Base-by-base conservation (phyloP, 2,329 filamentous ascomycete genomes). In the Microsporum audouinii region DNA sequence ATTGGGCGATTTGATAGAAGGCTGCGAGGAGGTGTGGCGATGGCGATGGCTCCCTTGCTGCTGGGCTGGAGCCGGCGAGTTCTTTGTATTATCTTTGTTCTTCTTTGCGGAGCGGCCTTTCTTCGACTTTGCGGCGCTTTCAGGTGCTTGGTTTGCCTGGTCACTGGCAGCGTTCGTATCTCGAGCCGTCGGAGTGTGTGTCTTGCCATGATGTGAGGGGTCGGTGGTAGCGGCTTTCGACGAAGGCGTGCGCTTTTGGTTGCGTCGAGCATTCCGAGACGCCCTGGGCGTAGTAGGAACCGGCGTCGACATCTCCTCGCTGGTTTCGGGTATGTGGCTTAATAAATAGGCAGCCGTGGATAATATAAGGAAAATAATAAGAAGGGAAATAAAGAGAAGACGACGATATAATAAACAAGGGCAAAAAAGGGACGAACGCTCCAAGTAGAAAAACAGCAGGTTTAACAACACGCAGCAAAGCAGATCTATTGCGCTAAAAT, bases 341-440 rank as follows among this genome's bases (percentile, higher is more conserved):
- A 75, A 77, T 75, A 79, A 78, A 79, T 79, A 79, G 70, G 72
- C 75, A 77, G 75, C 75, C 76, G 71, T 66, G 63, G 68, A 65
- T 64, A 63, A 63, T 61, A 69, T 67, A 69, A 65, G 67, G 68
- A 68, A 69, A 63, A 66, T 65, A 68, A 65, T 68, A 64, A 70
- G 69, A 67, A 61, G 23, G 29, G 33, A 55, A 62, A 61, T 63
- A 41, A 57, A 39, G 4, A 55, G 29, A 4, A 7, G 2, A 14
- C 17, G 17, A 23, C 17, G 17, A 23, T 23, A 23, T 23, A 23
- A 23, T 23, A 23, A 43, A 14, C 39, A 43, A 43, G 39, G n/a
- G n/a, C 39, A n/a, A 43, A 23, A 23, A 23, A 23, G 17, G 27
- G 12, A 33, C 12, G 34, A 23, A 57, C 36, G 55, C 65, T 62